Percentiles rank a stretch among this genome's conserved stretches.
Evolutionary conservation across 192 early-diverging fungal genomes (phyloP).

Genomic region (Backusella liffmaniae): DNA sequence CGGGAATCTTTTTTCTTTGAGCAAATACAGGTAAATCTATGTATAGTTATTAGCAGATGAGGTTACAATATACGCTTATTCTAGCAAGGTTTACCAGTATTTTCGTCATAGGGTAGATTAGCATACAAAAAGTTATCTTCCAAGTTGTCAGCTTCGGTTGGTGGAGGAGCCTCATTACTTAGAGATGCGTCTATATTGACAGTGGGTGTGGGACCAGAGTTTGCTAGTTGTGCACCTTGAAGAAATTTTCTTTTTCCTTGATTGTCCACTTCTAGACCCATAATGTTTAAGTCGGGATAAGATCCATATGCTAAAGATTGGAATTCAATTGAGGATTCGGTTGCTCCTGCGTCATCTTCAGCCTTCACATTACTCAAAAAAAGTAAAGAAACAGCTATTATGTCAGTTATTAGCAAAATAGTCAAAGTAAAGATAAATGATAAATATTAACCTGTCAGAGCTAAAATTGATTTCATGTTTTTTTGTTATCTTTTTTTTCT

Average conservation of each 20-base stretch:
- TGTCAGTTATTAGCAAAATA: background rate
- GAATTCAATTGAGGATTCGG: background rate
- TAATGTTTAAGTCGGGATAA: background rate
- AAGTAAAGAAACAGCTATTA: background rate
- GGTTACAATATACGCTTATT: background rate
- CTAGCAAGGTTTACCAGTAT: background rate
- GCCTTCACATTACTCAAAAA: background rate
- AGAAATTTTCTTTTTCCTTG: background rate
- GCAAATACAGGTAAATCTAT: constrained; percentile 11
- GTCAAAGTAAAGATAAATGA: too few species aligned
- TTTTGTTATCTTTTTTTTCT: too few species aligned
- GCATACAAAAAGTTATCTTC: constrained; percentile 3
- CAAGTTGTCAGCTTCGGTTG: background rate
- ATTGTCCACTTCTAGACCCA: background rate
- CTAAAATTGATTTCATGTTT: background rate
- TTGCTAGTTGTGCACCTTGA: background rate
- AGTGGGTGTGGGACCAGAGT: background rate
- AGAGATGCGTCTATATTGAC: background rate
- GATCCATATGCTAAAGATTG: background rate
- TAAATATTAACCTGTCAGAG: background rate
- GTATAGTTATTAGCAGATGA: background rate
- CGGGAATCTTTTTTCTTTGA: background rate
- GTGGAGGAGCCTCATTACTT: background rate
- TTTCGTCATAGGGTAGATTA: background rate
- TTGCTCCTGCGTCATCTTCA: background rate